phyloP scores from a whole-genome alignment of 495 filamentous ascomycete species.

The Penicillium odoratum region DNA sequence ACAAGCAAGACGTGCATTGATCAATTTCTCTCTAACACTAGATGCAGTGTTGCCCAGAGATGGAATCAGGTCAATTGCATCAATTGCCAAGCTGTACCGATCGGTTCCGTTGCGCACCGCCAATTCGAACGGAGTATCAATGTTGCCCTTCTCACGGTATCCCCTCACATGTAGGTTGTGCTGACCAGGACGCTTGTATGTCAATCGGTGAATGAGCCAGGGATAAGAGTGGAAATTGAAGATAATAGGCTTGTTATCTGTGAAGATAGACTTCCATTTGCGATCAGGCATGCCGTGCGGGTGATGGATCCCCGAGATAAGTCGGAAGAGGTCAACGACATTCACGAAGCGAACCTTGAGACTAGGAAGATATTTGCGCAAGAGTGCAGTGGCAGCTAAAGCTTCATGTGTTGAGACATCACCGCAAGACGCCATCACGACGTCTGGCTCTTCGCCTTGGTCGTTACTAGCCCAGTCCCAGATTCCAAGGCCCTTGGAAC shows the following conservation, averaged over 20 bases:
- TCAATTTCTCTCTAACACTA: slow-evolving; percentile 57
- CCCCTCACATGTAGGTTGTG: slow-evolving; percentile 67
- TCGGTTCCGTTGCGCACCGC: slow-evolving; percentile 72
- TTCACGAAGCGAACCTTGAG: slow-evolving; percentile 75
- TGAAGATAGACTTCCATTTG: slow-evolving; percentile 67
- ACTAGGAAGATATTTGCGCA: slow-evolving; percentile 62
- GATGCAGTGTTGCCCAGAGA: slow-evolving; percentile 57
- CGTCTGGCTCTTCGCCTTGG: slow-evolving; percentile 60
- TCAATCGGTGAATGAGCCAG: slow-evolving; percentile 70
- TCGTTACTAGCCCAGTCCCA: slow-evolving; percentile 62
- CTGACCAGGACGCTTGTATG: slow-evolving; percentile 65
- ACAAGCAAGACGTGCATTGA: slow-evolving; percentile 57
- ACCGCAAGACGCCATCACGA: slow-evolving; percentile 70
- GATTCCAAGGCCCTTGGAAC: slow-evolving; percentile 65
- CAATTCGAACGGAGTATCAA: slow-evolving; percentile 72
- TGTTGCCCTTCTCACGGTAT: slow-evolving; percentile 77
- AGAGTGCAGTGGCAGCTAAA: slow-evolving; percentile 64
- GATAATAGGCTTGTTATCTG: slow-evolving; percentile 63
- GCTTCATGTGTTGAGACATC: slow-evolving; percentile 71
- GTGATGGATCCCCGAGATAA: slow-evolving; percentile 63
- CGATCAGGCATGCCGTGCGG: slow-evolving; percentile 64
- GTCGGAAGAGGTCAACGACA: slow-evolving; percentile 72
- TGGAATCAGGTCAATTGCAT: slow-evolving; percentile 65
- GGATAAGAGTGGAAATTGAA: slow-evolving; percentile 83
- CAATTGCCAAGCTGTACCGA: slow-evolving; percentile 68